Evolutionary conservation across 495 filamentous ascomycete genomes (phyloP), one percentile per base, ranked within the genome.

Genomic region (Penicillium macrosclerotiorum): DNA sequence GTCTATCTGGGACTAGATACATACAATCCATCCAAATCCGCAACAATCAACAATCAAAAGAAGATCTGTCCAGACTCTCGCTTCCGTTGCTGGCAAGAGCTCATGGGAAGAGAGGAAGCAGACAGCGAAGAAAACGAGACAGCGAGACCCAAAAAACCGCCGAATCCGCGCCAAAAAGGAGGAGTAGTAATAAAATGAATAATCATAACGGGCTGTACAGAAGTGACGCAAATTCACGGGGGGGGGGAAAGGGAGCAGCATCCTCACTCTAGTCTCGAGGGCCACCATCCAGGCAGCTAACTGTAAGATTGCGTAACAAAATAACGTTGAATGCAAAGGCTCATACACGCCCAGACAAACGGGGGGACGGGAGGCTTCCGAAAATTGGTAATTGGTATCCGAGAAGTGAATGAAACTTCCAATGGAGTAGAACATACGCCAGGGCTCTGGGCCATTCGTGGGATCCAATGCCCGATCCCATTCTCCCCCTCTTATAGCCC

Each of bases 1-100:
- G 45, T 57, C 56, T 33, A 60, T 52, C 51, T 32, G 44, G 41
- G 34, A 36, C 49, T 40, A 49, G 23, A 49, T 43, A 37, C n/a
- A n/a, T n/a, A n/a, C n/a, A n/a, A n/a, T n/a, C n/a, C n/a, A n/a
- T n/a, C n/a, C n/a, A n/a, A n/a, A n/a, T n/a, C n/a, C n/a, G n/a
- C n/a, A n/a, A n/a, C n/a, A n/a, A n/a, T n/a, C n/a, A n/a, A n/a
- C n/a, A n/a, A n/a, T n/a, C n/a, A n/a, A n/a, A n/a, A n/a, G n/a
- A n/a, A n/a, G n/a, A n/a, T n/a, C n/a, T n/a, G n/a, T n/a, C n/a
- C n/a, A n/a, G n/a, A n/a, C n/a, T n/a, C n/a, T n/a, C n/a, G n/a
- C n/a, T n/a, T n/a, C n/a, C n/a, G n/a, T n/a, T n/a, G n/a, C n/a
- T n/a, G n/a, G n/a, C n/a, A n/a, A n/a, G n/a, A n/a, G n/a, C n/a